Evolutionary conservation across 176 grass and related monocot species (phyloP).

Genomic region (Aegilops speltoides): DNA sequence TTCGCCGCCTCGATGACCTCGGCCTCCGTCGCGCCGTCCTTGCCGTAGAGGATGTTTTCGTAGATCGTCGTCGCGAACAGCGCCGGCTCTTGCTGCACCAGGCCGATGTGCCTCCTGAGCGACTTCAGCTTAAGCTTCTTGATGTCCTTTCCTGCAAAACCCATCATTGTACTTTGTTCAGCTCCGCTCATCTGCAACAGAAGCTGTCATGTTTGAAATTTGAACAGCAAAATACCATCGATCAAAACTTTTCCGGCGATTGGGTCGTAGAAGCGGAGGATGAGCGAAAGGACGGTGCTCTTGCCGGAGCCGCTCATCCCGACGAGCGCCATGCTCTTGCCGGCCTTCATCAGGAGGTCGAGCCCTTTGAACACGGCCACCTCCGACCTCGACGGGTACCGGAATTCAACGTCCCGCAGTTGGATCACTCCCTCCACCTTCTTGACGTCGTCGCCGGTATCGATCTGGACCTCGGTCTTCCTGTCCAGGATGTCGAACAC

Average conservation of each 20-base stretch:
- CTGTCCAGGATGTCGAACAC: conserved; percentile 91
- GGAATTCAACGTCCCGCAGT: conserved; percentile 69
- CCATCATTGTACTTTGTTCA: not conserved
- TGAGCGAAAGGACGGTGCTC: conserved; percentile 78
- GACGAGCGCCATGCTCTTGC: conserved; percentile 96
- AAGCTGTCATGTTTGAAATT: not conserved
- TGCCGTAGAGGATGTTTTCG: conserved; percentile 93
- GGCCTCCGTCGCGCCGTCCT: conserved; percentile 68
- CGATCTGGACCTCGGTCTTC: conserved; percentile 67
- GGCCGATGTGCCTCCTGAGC: conserved; percentile 77
- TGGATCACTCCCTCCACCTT: conserved; percentile 75
- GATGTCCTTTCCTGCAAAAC: conserved; percentile 73
- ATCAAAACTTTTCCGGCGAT: conserved; percentile 78
- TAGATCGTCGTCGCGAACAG: conserved; percentile 94
- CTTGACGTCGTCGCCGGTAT: conserved; percentile 68
- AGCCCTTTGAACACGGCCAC: conserved; percentile 77
- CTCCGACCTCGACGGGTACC: conserved; percentile 78
- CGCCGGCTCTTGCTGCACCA: conserved; percentile 92
- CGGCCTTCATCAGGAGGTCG: conserved; percentile 76
- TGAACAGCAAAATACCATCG: conserved; percentile 46
- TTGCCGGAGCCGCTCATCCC: conserved; percentile 97
- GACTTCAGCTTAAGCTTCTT: conserved; percentile 85
- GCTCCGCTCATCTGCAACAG: not conserved
- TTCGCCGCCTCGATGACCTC: conserved; percentile 79
- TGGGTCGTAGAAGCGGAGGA: conserved; percentile 86